Conservation (phyloP, 2,329 filamentous ascomycete species). For the Trichophyton benhamiae region DNA sequence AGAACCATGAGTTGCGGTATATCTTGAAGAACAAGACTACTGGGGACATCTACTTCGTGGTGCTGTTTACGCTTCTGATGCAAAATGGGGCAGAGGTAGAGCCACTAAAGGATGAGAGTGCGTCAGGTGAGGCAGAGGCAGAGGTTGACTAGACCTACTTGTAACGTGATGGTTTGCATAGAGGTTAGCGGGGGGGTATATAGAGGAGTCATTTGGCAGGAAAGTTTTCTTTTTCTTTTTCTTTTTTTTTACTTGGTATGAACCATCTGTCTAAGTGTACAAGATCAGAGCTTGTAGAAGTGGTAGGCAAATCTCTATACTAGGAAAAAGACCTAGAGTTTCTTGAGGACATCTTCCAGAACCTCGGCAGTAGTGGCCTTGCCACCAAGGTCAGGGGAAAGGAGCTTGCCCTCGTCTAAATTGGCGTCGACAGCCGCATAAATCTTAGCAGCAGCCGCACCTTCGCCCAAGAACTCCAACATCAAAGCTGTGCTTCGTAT, state of each 20-base stretch:
- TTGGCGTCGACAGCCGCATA: conserved; percentile 87
- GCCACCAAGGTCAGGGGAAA: conserved; percentile 85
- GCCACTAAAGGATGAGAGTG: conserved; percentile 3
- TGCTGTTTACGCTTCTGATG: conserved; percentile 64
- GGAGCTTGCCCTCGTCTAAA: conserved; percentile 65
- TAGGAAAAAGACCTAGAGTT: conserved; percentile 5
- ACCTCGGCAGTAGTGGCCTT: conserved; percentile 77
- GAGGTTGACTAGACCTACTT: conserved; percentile 16
- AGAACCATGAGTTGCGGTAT: conserved; percentile 80
- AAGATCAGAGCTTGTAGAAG: neutral
- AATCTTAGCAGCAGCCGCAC: conserved; percentile 74
- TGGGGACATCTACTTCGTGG: conserved; percentile 62
- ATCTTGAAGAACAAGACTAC: conserved; percentile 72
- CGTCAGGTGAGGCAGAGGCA: conserved; percentile 9
- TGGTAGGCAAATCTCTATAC: no score
- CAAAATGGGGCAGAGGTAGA: conserved; percentile 14
- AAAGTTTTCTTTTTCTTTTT: neutral
- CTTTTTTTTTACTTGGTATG: neutral
- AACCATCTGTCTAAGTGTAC: neutral
- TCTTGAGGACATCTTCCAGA: conserved; percentile 65
- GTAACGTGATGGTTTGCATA: neutral
- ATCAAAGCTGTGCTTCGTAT: conserved; percentile 83
- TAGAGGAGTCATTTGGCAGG: neutral
- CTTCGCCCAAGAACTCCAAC: conserved; percentile 88
- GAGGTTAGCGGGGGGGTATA: neutral